Percentiles rank a stretch among this genome's conserved stretches.
phyloP scores from a whole-genome alignment of 768 basidiomycete genomes.

The Russula griseocarnosa region DNA sequence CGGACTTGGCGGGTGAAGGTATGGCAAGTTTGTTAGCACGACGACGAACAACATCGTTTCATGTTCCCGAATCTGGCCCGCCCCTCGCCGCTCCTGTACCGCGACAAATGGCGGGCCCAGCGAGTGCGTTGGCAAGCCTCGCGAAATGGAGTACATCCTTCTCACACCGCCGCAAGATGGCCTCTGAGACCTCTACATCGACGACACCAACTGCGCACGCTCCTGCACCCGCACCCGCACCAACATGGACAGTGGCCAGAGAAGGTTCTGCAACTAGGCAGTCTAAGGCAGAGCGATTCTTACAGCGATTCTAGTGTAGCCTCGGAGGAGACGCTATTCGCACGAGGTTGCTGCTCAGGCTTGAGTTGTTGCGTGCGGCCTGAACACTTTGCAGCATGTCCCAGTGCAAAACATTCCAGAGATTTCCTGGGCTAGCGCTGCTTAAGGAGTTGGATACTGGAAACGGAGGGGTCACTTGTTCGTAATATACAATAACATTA shows the following conservation, averaged over 20 bases:
- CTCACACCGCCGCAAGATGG: slow-evolving; percentile 21
- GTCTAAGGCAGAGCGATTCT: slow-evolving; percentile 9
- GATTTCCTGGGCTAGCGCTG: neutral
- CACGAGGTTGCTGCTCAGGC: no score
- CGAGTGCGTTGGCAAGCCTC: slow-evolving; percentile 33
- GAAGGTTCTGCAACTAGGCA: neutral
- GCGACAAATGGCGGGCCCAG: slow-evolving; percentile 29
- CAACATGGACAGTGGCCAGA: neutral
- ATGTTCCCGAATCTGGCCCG: slow-evolving; percentile 41
- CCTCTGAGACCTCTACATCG: neutral
- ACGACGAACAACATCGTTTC: slow-evolving; percentile 58
- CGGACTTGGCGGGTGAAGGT: slow-evolving; percentile 59
- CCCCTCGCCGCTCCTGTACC: slow-evolving; percentile 32
- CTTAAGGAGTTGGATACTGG: neutral
- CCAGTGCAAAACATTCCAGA: neutral
- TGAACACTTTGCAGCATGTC: no score
- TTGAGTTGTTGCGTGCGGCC: no score
- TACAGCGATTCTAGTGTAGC: slow-evolving; percentile 13
- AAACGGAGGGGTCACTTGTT: neutral
- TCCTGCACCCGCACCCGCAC: no score
- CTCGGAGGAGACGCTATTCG: neutral
- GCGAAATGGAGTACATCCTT: slow-evolving; percentile 30
- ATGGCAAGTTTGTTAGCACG: slow-evolving; percentile 46
- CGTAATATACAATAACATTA: neutral
- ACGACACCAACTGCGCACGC: no score